These are phyloP conservation scores for Aphanocladium album DNA, from an alignment of 2,329 filamentous ascomycete genomes.

Conservation along the genomic window DNA sequence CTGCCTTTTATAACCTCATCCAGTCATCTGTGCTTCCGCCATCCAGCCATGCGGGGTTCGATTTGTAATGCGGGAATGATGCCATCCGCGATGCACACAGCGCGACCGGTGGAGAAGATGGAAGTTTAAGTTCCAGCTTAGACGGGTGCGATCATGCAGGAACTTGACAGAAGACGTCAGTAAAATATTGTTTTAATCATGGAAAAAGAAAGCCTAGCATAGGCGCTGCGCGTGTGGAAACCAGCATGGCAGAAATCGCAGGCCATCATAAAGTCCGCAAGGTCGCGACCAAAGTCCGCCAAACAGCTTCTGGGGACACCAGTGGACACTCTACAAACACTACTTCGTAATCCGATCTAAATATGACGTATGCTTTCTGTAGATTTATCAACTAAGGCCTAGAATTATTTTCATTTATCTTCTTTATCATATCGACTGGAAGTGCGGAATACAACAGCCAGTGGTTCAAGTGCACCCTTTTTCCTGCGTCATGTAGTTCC, in stretches of 20 bases:
- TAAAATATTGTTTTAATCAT: no score
- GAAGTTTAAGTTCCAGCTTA: neutral
- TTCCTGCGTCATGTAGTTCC: neutral
- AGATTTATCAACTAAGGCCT: no score
- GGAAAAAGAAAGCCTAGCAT: no score
- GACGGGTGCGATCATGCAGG: neutral
- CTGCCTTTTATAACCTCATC: neutral
- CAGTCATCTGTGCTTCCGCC: neutral
- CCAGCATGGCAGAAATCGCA: neutral
- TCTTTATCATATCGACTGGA: no score
- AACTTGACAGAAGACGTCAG: no score
- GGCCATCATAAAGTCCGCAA: neutral
- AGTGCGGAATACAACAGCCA: neutral
- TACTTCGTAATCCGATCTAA: neutral
- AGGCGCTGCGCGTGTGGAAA: neutral
- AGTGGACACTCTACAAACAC: neutral
- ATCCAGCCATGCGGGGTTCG: neutral
- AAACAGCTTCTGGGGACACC: neutral
- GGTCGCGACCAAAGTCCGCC: neutral
- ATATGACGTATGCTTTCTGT: neutral
- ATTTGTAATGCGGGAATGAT: constrained; percentile 9
- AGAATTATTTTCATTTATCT: no score
- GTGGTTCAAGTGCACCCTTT: neutral
- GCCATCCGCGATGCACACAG: neutral
- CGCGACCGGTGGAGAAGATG: neutral